Evolutionary conservation across 1,284 basidiomycete genomes (phyloP).

Genomic region (Malassezia slooffiae): DNA sequence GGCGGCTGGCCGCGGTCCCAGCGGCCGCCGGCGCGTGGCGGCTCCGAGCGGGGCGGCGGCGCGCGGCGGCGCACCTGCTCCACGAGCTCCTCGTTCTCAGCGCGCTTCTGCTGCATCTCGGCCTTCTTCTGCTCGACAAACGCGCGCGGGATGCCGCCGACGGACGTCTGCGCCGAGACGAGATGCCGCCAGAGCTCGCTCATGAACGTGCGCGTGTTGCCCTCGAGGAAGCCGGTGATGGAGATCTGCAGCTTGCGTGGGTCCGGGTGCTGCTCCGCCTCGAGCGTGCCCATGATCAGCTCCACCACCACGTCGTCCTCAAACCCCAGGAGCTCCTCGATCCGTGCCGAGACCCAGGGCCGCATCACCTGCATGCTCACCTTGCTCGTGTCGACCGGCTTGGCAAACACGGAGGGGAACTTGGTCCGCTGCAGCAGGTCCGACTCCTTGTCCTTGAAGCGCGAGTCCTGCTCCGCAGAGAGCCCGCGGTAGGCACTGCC

Average conservation of each 20-base stretch:
- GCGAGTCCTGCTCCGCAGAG: constrained; percentile 46
- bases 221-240: constrained; percentile 73
- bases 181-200: constrained; percentile 74
- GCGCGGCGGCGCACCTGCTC: constrained; percentile 8
- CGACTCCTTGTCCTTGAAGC: constrained; percentile 90
- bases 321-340: constrained; percentile 76
- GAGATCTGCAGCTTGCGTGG: constrained; percentile 91
- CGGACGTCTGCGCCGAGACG: constrained; percentile 75
- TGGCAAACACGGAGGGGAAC: constrained; percentile 62
- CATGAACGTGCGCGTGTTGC: constrained; percentile 73
- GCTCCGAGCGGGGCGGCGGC: background rate
- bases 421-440: constrained; percentile 74
- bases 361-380: constrained; percentile 65
- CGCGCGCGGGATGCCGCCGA: constrained; percentile 78
- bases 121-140: constrained; percentile 93
- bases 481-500: constrained; percentile 19
- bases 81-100: background rate
- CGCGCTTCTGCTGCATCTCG: constrained; percentile 63
- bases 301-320: constrained; percentile 96
- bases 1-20: constrained; percentile 14
- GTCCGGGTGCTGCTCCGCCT: constrained; percentile 78
- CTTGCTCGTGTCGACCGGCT: constrained; percentile 82
- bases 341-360: constrained; percentile 86
- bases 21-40: constrained; percentile 1
- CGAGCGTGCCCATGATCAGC: constrained; percentile 82